Base-by-base conservation (phyloP, 2,329 filamentous ascomycete species). In the Penicillium sp. region DNA sequence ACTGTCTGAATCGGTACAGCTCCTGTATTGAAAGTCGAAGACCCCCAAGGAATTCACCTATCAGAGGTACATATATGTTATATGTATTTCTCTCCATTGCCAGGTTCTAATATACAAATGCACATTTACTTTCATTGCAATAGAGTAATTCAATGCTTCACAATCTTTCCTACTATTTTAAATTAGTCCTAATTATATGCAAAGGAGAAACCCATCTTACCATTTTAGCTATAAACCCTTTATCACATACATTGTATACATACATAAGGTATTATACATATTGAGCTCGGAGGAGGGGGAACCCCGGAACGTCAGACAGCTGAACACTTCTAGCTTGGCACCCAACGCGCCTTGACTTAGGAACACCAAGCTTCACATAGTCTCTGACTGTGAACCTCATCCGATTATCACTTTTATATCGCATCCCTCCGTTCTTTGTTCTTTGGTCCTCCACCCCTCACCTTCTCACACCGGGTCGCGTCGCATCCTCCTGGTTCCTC, bases 231-330 rank as follows among this genome's bases (percentile, higher is more conserved):
- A 25, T 46, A 25, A 32, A 23, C 31, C 18, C 29, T 31, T 9
- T 29, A 37, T 47, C 32, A 49, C 21, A 45, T 40, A 52, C 29
- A 44, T 27, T 10, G 21, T 35, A 34, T 37, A 29, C 29, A 29
- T 29, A 10, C 10, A 27, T 27, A 27, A 18, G 45, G 44, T 46
- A 46, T 46, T 50, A 38, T 39, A 23, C 18, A 23, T 16, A 21
- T 41, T 9, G 37, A 50, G 37, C 52, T n/a, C 45, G 50, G 51
- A 55, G 50, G 51, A 55, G 59, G 57, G 52, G 41, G 49, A 34
- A 21, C 46, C 15, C 59, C 60, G 52, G 54, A 62, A 62, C 61
- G 60, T 65, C 59, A 63, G 57, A 59, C 50, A 59, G 58, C 58
- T 62, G 54, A 47, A 48, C 57, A 60, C 50, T 54, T 54, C 51